Evolutionary conservation across 106 monocot genomes (phyloP), one percentile per base, ranked within the genome.

Genomic region (Acanthochlamys bracteata): DNA sequence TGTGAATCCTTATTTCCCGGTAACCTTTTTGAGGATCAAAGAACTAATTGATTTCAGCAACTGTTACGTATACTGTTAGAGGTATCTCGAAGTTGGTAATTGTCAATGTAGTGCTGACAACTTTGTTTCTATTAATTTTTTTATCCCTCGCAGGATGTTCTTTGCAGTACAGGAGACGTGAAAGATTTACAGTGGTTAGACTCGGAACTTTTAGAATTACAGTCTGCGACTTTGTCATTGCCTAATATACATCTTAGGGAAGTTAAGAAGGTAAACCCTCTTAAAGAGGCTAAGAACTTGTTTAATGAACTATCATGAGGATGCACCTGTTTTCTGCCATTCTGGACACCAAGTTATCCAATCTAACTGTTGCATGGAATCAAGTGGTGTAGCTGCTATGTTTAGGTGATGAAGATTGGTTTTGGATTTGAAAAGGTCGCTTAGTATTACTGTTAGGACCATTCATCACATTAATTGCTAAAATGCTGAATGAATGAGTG

Each of bases 161-260:
- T 58, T 40, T 86, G 77, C 27, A 65, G 47, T 62, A 16, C 42
- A 42, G 66, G 86, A 69, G 77, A 86, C 74, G 63, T 70, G 68
- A 69, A 65, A 75, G 47, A 42, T 25, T 62, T 77, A 46, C 67
- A 49, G 9, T 47, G 56, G 19, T 73, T 75, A 19, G 49, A 65
- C 59, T 41, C 20, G 14, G 61, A 78, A 20, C 69, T 67, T 70
- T 12, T 62, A 23, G 70, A 65, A 13, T 43, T 55, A 15, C 41
- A 61, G 20, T 41, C 42, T 73, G 26, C 62, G 42, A 23, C 73
- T 33, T 52, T 55, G 33, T 24, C 71, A 25, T 46, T 73, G 65
- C 58, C 39, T 67, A 81, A 86, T 68, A 20, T 86, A 25, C 82
- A 82, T 83, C 69, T 75, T 52, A 64, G 27, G 26, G 86, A 94